These are phyloP conservation scores for Trapa bicornis DNA, from an alignment of 345 rosid genomes.

Conservation along the genomic window DNA sequence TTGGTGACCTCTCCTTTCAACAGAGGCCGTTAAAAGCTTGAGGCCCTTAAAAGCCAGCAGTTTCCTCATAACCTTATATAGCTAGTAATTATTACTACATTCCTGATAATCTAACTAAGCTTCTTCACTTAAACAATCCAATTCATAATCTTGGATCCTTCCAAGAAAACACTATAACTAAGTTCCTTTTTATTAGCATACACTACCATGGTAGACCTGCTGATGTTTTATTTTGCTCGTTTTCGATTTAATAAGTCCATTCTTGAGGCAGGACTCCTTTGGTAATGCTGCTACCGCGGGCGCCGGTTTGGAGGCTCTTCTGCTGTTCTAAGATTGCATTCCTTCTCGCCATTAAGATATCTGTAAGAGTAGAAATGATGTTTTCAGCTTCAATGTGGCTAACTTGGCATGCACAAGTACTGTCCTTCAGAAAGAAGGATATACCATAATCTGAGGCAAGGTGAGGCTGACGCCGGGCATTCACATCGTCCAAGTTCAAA, in stretches of 20 bases:
- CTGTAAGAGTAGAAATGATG: slow-evolving; percentile 9
- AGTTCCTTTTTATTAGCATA: neutral
- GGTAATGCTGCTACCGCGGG: neutral
- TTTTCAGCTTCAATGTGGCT: neutral
- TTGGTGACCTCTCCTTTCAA: neutral
- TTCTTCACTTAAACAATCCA: neutral
- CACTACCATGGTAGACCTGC: neutral
- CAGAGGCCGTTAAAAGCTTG: neutral
- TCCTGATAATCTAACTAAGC: neutral
- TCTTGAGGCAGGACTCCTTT: slow-evolving; percentile 55
- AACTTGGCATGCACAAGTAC: neutral
- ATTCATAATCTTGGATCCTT: too few species aligned
- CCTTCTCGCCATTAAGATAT: slow-evolving; percentile 32
- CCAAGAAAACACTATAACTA: neutral
- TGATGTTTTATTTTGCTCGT: neutral
- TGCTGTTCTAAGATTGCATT: slow-evolving; percentile 17
- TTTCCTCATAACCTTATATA: neutral
- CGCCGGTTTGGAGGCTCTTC: slow-evolving; percentile 2
- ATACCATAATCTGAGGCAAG: slow-evolving; percentile 25
- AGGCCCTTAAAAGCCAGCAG: neutral
- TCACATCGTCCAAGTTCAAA: slow-evolving; percentile 21
- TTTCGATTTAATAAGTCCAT: slow-evolving; percentile 33
- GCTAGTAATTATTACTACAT: neutral
- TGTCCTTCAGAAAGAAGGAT: neutral
- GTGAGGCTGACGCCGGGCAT: slow-evolving; percentile 12